Evolutionary conservation across 331 rosid species (phyloP).

Genomic region (Rhamnella rubrinervis): DNA sequence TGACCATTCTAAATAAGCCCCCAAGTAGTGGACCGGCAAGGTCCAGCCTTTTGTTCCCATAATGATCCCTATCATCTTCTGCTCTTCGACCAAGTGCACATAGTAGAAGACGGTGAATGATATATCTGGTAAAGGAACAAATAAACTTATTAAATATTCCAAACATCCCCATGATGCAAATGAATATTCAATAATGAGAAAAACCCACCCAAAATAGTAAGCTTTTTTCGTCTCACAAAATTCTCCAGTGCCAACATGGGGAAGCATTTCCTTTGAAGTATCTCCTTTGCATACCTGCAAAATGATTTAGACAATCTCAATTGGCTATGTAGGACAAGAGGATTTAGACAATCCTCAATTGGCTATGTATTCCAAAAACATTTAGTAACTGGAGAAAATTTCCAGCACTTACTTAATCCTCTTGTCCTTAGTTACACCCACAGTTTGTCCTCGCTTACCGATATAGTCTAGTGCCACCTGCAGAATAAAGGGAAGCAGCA

Average conservation of each 20-base stretch:
- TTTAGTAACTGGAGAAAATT: neutral
- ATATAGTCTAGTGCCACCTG: slow-evolving; percentile 97
- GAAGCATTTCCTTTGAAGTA: slow-evolving; percentile 99
- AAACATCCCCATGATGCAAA: slow-evolving; percentile 7
- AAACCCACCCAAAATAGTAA: slow-evolving; percentile 84
- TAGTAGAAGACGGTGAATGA: slow-evolving; percentile 89
- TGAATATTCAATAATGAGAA: neutral
- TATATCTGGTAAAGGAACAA: slow-evolving; percentile 56
- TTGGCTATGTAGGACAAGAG: slow-evolving; percentile 23
- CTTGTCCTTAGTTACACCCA: slow-evolving; percentile 92
- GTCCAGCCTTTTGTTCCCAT: slow-evolving; percentile 97
- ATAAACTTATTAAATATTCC: slow-evolving; percentile 24
- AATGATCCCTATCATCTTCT: slow-evolving; percentile 98
- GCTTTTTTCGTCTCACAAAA: slow-evolving; percentile 98
- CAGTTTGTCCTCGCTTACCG: slow-evolving; percentile 95
- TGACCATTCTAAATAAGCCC: slow-evolving; percentile 92
- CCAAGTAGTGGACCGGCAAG: slow-evolving; percentile 99
- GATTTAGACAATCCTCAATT: too few species aligned
- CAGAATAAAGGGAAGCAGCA: neutral
- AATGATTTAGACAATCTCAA: slow-evolving; percentile 15
- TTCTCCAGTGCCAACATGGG: slow-evolving; percentile 93
- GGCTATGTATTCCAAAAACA: slow-evolving; percentile 14
- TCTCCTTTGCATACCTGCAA: slow-evolving; percentile 90
- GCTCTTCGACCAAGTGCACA: slow-evolving; percentile 98
- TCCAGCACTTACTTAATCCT: slow-evolving; percentile 75